A percentile compares a stretch with the other conserved stretches of the same genome.
phyloP scores from a whole-genome alignment of 441 rosid genomes.

The Capsella rubella region DNA sequence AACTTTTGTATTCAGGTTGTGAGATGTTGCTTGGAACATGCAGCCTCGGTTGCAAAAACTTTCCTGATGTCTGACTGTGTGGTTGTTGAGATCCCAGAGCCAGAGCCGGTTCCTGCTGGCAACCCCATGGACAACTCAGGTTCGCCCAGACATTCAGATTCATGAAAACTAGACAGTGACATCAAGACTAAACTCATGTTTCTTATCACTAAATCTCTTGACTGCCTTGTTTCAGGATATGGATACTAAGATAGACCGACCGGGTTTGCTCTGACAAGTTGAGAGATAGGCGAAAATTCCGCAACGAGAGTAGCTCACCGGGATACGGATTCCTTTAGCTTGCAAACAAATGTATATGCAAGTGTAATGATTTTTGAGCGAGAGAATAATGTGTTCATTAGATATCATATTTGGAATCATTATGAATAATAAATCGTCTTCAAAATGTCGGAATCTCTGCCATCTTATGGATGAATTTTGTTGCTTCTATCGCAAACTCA shows the following conservation, averaged over 20 bases:
- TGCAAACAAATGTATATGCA: conserved; percentile 15
- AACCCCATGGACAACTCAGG: conserved; percentile 98
- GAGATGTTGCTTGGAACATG: conserved; percentile 96
- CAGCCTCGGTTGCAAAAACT: conserved; percentile 87
- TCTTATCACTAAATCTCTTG: conserved; percentile 25
- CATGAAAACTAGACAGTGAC: conserved; percentile 1
- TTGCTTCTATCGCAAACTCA: neutral
- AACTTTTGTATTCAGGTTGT: conserved; percentile 59
- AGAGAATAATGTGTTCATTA: conserved; percentile 20
- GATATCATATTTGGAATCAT: conserved; percentile 30
- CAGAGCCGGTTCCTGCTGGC: conserved; percentile 67
- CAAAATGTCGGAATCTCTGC: neutral
- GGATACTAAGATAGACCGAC: conserved; percentile 50
- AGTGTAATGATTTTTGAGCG: conserved; percentile 35
- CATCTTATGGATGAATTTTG: neutral
- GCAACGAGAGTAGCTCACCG: conserved; percentile 23
- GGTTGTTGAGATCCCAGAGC: conserved; percentile 88
- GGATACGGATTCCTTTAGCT: conserved; percentile 25
- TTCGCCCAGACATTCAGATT: conserved; percentile 31
- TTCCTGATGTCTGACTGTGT: conserved; percentile 95
- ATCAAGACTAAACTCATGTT: conserved; percentile 13
- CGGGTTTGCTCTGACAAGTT: neutral
- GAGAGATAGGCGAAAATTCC: conserved; percentile 22
- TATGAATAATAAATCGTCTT: conserved; percentile 9
- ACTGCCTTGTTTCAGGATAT: conserved; percentile 51